Evolutionary conservation across 768 basidiomycete species (phyloP).

Genomic region (Coprinopsis marcescibilis): DNA sequence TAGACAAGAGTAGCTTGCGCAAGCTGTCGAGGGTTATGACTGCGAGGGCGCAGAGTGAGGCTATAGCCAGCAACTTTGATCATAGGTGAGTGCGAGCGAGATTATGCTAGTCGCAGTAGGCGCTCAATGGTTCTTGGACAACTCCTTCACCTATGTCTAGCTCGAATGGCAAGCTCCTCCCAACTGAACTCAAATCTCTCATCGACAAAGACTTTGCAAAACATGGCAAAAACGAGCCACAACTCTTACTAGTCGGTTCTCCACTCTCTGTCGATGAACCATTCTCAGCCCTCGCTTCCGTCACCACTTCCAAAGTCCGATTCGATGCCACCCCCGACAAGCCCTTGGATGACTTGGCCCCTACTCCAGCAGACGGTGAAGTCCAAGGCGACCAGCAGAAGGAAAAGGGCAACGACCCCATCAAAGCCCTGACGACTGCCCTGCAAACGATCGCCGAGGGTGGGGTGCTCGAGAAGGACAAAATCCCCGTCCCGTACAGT

Average conservation of each 20-base stretch:
- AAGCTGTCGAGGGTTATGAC: conserved; percentile 37
- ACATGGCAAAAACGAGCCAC: conserved; percentile 16
- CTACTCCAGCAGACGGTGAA: no score
- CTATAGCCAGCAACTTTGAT: conserved; percentile 42
- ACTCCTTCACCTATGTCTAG: conserved; percentile 10
- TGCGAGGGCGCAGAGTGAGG: conserved; percentile 39
- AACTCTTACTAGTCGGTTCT: conserved; percentile 10
- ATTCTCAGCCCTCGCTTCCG: conserved; percentile 19
- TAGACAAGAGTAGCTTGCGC: conserved; percentile 31
- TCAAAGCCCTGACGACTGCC: neutral
- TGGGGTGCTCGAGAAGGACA: conserved; percentile 13
- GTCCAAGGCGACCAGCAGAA: conserved; percentile 1
- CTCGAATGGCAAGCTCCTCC: conserved; percentile 26
- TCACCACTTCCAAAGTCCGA: neutral
- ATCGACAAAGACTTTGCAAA: conserved; percentile 32
- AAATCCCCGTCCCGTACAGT: conserved; percentile 20
- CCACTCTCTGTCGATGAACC: conserved; percentile 3
- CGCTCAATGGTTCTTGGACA: neutral
- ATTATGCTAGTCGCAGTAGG: neutral
- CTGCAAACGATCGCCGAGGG: neutral
- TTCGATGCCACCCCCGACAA: neutral
- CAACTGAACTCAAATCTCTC: conserved; percentile 28
- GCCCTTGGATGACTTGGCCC: no score
- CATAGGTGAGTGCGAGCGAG: conserved; percentile 29
- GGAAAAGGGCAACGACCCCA: conserved; percentile 5